Percentiles rank a stretch among this genome's conserved stretches.
These are phyloP conservation scores for Detonula confervacea DNA, from an alignment of 352 stramenopile species.

Conservation along the genomic window DNA sequence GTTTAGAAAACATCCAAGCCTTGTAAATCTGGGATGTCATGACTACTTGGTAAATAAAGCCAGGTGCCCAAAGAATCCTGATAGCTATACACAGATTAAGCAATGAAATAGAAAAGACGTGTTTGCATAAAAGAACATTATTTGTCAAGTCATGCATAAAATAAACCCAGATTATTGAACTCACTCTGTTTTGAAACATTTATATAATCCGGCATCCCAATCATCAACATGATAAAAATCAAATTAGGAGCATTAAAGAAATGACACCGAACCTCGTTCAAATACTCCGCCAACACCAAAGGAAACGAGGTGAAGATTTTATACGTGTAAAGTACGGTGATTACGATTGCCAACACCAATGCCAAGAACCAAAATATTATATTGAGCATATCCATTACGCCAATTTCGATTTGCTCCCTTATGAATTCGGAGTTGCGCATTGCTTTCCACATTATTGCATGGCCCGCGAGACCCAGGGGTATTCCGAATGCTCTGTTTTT, in stretches of 20 bases:
- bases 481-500: conserved; percentile 49
- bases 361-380: conserved; percentile 28
- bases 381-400: conserved; percentile 13
- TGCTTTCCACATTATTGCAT: conserved; percentile 45
- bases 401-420: neutral
- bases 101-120: neutral
- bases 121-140: neutral
- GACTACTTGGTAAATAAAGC: conserved; percentile 16
- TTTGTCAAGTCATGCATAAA: no score
- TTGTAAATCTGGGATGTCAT: conserved; percentile 38
- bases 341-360: neutral
- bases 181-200: conserved; percentile 7
- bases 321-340: conserved; percentile 13
- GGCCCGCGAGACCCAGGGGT: conserved; percentile 26
- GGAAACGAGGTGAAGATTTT: conserved; percentile 16
- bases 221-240: conserved; percentile 29
- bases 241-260: conserved; percentile 58
- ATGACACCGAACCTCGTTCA: conserved; percentile 28
- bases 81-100: no score
- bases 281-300: conserved; percentile 38
- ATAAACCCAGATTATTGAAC: no score
- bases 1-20: conserved; percentile 48
- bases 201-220: conserved; percentile 23
- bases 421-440: conserved; percentile 5
- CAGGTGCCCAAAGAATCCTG: conserved; percentile 19